phyloP scores from a whole-genome alignment of 1,284 basidiomycete species.

The Wallemia mellicola region DNA sequence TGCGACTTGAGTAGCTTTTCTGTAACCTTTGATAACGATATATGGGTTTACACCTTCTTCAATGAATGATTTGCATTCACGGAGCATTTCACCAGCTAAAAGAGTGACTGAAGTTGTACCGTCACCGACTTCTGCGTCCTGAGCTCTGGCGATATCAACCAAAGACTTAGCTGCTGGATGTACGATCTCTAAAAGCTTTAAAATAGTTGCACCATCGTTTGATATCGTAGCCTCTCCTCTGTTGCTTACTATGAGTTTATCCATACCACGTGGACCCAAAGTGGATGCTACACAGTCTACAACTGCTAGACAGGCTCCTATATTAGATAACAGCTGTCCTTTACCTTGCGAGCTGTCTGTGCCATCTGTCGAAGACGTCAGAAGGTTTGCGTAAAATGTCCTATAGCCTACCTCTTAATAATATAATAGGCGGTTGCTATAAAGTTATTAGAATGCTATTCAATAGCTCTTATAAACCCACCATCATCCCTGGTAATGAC shows the following conservation, averaged over 20 bases:
- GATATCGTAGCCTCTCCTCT: constrained; percentile 90
- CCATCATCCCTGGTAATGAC: constrained; percentile 1
- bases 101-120: constrained; percentile 90
- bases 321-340: constrained; percentile 78
- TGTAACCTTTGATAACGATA: constrained; percentile 88
- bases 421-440: constrained; percentile 84
- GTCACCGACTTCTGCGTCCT: constrained; percentile 95
- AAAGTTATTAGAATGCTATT: neutral
- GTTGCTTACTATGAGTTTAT: constrained; percentile 70
- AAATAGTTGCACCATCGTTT: constrained; percentile 91
- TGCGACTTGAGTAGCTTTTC: constrained; percentile 50
- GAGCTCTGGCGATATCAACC: constrained; percentile 88
- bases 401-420: constrained; percentile 27
- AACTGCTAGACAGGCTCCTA: constrained; percentile 74
- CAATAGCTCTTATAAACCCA: neutral
- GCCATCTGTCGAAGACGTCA: constrained; percentile 27
- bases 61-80: constrained; percentile 68
- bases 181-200: constrained; percentile 87
- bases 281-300: constrained; percentile 71
- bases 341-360: constrained; percentile 91
- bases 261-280: constrained; percentile 95
- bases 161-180: constrained; percentile 88
- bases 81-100: constrained; percentile 74
- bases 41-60: constrained; percentile 96
- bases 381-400: neutral